Evolutionary conservation across 108 stramenopile species (phyloP), one percentile per base, ranked within the genome.

Genomic region (Nannochloropsis oceanica): DNA sequence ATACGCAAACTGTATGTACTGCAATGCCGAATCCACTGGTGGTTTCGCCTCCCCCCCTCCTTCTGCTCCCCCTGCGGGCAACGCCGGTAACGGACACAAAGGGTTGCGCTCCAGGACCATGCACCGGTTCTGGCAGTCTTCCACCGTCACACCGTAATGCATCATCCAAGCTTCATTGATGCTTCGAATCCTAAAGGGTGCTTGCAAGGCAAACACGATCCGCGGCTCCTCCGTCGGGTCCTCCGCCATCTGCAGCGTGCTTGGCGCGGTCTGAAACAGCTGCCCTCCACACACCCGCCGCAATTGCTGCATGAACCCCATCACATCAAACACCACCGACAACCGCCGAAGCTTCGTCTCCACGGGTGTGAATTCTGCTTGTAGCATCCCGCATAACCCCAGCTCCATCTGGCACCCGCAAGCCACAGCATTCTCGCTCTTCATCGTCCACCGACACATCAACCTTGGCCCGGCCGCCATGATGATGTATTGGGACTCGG

Each of bases 251-350:
- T 25, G 26, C 81, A 85, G 73, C 84, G 88, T 88, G 84, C 82
- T 85, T 11, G 88, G 88, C n/a, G 79, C 79, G 24, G 82, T 79
- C 42, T 83, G 50, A 20, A 88, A 85, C 42, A 22, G 42, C 18
- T 46, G 84, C 42, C 25, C 34, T 50, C 84, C 88, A 34, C 14
- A 42, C 11, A 81, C 44, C 13, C 89, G 94, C 91, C 97, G 97
- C n/a, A 97, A 91, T 86, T 97, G 96, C 82, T 97, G 92, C 96
- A 98, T 98, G 89, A 96, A 95, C 43, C 96, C 94, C 97, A 97
- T 98, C 13, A 96, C 97, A 89, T 98, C 97, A 85, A 97, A 98
- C 91, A 96, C 94, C 34, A 98, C 90, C 83, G 96, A 95, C 79
- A 96, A 86, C 0, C 93, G 90, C 26, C 91, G 91, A 46, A 98